A percentile compares a stretch with the other conserved stretches of the same genome.
Evolutionary conservation across 495 filamentous ascomycete species (phyloP).

Genomic region (Xylaria venustula): DNA sequence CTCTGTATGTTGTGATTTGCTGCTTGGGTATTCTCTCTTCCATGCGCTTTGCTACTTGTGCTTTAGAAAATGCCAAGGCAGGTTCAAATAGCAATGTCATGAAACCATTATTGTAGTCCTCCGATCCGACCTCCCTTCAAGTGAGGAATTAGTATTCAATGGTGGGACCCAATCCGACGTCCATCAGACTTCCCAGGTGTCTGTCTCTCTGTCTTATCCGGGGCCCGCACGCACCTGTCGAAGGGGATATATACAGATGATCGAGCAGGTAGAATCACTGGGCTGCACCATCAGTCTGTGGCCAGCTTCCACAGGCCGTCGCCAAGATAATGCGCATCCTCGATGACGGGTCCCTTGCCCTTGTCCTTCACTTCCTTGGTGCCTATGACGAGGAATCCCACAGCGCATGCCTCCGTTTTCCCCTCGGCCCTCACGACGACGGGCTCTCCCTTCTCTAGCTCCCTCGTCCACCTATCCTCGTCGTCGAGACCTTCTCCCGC

Average conservation of each 20-base stretch:
- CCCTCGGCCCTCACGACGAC: constrained; percentile 91
- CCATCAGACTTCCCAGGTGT: too few species aligned
- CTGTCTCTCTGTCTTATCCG: background rate
- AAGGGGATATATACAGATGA: background rate
- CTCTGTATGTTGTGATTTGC: too few species aligned
- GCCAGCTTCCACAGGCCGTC: constrained; percentile 88
- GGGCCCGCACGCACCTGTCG: background rate
- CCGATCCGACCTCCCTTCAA: too few species aligned
- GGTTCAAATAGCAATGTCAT: too few species aligned
- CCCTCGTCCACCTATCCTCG: constrained; percentile 51
- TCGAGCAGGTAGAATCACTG: background rate
- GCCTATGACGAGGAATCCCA: constrained; percentile 81
- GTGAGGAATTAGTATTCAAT: too few species aligned
- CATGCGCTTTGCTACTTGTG: too few species aligned
- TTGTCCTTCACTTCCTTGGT: constrained; percentile 91
- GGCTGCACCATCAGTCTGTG: constrained; percentile 53
- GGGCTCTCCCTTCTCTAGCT: constrained; percentile 72
- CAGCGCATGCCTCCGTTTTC: constrained; percentile 85
- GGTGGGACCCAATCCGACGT: too few species aligned
- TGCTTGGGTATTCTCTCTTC: too few species aligned
- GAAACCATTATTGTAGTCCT: too few species aligned
- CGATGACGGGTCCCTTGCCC: constrained; percentile 88
- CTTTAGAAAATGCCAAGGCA: too few species aligned
- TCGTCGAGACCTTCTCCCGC: constrained; percentile 44
- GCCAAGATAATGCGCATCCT: constrained; percentile 88